Percentiles rank a stretch among this genome's conserved stretches.
These are phyloP conservation scores for Trichothecium roseum DNA, from an alignment of 2,329 filamentous ascomycete genomes.

Conservation along the genomic window DNA sequence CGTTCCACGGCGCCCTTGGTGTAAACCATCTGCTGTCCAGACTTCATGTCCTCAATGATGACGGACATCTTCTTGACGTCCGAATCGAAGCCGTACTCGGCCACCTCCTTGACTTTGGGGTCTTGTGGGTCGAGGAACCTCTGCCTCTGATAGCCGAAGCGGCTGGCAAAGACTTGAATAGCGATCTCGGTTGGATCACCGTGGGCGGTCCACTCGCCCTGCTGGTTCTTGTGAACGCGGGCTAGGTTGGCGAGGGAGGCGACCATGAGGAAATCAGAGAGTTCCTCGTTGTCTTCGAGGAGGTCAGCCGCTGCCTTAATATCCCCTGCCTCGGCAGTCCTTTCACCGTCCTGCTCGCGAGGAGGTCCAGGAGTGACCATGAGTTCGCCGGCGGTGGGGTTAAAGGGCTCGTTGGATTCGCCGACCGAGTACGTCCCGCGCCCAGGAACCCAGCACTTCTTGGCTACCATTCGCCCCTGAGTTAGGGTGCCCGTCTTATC, in stretches of 20 bases:
- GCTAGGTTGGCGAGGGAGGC: conserved; percentile 58
- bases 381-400: conserved; percentile 42
- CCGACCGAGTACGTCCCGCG: conserved; percentile 35
- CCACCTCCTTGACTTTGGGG: conserved; percentile 26
- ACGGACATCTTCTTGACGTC: conserved; percentile 50
- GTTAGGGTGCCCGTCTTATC: conserved; percentile 48
- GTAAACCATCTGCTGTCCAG: conserved; percentile 30
- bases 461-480: conserved; percentile 42
- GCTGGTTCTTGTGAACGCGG: conserved; percentile 42
- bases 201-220: conserved; percentile 48
- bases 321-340: conserved; percentile 14
- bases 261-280: conserved; percentile 49
- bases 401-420: conserved; percentile 42
- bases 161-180: conserved; percentile 45
- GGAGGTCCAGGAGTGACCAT: conserved; percentile 24
- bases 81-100: conserved; percentile 48
- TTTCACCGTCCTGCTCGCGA: conserved; percentile 11
- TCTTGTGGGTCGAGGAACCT: conserved; percentile 12
- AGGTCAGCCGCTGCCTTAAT: conserved; percentile 16
- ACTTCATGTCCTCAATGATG: conserved; percentile 27
- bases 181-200: conserved; percentile 53
- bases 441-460: conserved; percentile 40
- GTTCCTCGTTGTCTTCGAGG: conserved; percentile 31
- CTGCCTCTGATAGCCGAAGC: conserved; percentile 34
- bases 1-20: conserved; percentile 59